These are phyloP conservation scores for Spergularia bocconei DNA, from an alignment of 148 eudicot species.

Conservation along the genomic window DNA sequence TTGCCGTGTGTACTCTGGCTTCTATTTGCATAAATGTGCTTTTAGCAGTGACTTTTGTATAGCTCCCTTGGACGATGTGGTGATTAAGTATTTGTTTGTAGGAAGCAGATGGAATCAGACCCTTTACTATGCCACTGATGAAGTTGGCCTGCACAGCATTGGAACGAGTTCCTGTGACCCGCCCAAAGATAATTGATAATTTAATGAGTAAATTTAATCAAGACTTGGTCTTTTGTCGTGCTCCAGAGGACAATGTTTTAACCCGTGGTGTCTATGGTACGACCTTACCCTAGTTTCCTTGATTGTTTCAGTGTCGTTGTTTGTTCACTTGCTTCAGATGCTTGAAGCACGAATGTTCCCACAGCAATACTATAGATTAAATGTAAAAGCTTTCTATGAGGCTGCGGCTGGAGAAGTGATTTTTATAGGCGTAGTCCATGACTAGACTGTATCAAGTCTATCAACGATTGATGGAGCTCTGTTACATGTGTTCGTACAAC, in stretches of 20 bases:
- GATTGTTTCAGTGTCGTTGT: not conserved
- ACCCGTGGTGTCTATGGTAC: conserved; percentile 71
- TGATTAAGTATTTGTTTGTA: conserved; percentile 37
- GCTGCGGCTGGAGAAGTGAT: too few relatives aligned
- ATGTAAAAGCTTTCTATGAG: not conserved
- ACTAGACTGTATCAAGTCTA: too few relatives aligned
- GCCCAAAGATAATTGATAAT: conserved; percentile 63
- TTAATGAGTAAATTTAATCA: conserved; percentile 76
- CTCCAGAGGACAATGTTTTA: conserved; percentile 66
- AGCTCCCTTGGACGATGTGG: not conserved
- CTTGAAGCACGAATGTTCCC: not conserved
- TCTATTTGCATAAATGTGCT: not conserved
- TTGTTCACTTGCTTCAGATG: not conserved
- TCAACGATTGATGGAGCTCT: not conserved
- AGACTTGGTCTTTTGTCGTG: conserved; percentile 91
- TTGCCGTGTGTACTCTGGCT: not conserved
- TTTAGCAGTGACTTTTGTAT: not conserved
- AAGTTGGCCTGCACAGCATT: conserved; percentile 84
- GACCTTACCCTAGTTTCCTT: conserved; percentile 7
- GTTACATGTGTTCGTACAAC: not conserved
- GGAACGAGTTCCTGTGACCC: conserved; percentile 85
- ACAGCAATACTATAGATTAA: not conserved
- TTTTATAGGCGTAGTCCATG: too few relatives aligned
- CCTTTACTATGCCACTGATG: conserved; percentile 96
- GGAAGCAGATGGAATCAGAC: conserved; percentile 91